These are phyloP conservation scores for Pythium folliculosum DNA, from an alignment of 352 stramenopile species.

Conservation along the genomic window DNA sequence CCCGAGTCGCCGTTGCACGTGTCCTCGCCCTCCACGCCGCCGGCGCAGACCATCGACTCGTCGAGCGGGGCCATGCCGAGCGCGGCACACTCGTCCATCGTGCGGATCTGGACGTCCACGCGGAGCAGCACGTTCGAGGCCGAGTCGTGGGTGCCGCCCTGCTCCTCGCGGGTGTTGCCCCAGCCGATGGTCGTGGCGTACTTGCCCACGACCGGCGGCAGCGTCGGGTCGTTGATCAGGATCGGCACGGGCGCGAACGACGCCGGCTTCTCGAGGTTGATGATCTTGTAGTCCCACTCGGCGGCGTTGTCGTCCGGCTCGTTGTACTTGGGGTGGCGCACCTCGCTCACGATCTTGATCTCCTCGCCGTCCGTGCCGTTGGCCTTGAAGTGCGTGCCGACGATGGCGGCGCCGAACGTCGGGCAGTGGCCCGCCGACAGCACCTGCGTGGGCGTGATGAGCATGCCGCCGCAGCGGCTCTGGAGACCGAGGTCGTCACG, in stretches of 20 bases:
- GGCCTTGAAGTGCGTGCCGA: slow-evolving; percentile 29
- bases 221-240: slow-evolving; percentile 14
- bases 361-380: slow-evolving; percentile 27
- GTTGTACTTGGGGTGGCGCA: slow-evolving; percentile 22
- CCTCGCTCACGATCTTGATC: slow-evolving; percentile 22
- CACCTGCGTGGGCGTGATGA: slow-evolving; percentile 32
- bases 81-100: neutral
- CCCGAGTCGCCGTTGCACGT: slow-evolving; percentile 35
- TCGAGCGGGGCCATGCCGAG: slow-evolving; percentile 8
- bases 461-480: slow-evolving; percentile 28
- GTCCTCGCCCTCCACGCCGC: slow-evolving; percentile 19
- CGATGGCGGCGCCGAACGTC: slow-evolving; percentile 10
- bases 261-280: slow-evolving; percentile 19
- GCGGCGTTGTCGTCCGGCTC: slow-evolving; percentile 5
- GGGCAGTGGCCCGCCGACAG: slow-evolving; percentile 31
- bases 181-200: slow-evolving; percentile 20
- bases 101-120: slow-evolving; percentile 1
- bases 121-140: slow-evolving; percentile 11
- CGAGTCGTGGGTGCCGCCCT: slow-evolving; percentile 16
- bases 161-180: slow-evolving; percentile 18
- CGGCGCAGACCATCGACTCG: slow-evolving; percentile 25
- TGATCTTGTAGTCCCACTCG: slow-evolving; percentile 27
- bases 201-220: slow-evolving; percentile 10
- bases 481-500: slow-evolving; percentile 1
- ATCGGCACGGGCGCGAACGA: slow-evolving; percentile 10